A percentile compares a stretch with the other conserved stretches of the same genome.
These are phyloP conservation scores for Gymnopilus dilepis DNA, from an alignment of 768 basidiomycete genomes.

Conservation along the genomic window DNA sequence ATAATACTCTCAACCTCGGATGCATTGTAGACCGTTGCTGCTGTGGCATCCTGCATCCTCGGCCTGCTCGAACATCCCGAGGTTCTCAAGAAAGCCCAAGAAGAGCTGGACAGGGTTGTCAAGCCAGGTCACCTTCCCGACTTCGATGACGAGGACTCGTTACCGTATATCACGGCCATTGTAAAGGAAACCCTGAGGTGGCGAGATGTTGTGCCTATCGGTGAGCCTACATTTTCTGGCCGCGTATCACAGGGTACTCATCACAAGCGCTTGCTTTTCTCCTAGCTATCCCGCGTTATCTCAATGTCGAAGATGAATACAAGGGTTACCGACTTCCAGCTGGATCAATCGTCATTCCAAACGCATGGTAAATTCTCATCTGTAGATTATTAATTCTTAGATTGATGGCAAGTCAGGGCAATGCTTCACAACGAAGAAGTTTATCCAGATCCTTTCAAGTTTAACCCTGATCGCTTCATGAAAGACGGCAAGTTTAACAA, in stretches of 20 bases:
- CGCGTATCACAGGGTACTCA: too few relatives aligned
- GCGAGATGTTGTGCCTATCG: constrained; percentile 37
- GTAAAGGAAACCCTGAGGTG: constrained; percentile 37
- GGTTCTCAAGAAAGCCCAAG: constrained; percentile 37
- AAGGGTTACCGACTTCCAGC: constrained; percentile 36
- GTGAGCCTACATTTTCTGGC: too few relatives aligned
- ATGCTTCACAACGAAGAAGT: constrained; percentile 42
- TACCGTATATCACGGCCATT: constrained; percentile 42
- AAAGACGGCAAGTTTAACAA: constrained; percentile 32
- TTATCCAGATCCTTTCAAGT: constrained; percentile 44
- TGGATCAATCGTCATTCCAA: constrained; percentile 36
- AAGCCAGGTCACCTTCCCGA: constrained; percentile 38
- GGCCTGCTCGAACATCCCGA: constrained; percentile 38
- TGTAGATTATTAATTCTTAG: background rate
- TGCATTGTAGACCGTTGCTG: constrained; percentile 29
- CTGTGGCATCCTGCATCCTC: constrained; percentile 37
- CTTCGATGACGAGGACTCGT: constrained; percentile 30
- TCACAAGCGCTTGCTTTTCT: background rate
- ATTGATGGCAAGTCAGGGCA: constrained; percentile 34
- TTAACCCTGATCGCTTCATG: constrained; percentile 47
- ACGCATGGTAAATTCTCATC: constrained; percentile 33
- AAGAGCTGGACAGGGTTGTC: constrained; percentile 40
- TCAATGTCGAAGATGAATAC: constrained; percentile 30
- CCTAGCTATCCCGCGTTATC: constrained; percentile 19
- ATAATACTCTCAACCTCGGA: background rate